Base-by-base conservation (phyloP, 345 rosid species). In the Populus ilicifolia region DNA sequence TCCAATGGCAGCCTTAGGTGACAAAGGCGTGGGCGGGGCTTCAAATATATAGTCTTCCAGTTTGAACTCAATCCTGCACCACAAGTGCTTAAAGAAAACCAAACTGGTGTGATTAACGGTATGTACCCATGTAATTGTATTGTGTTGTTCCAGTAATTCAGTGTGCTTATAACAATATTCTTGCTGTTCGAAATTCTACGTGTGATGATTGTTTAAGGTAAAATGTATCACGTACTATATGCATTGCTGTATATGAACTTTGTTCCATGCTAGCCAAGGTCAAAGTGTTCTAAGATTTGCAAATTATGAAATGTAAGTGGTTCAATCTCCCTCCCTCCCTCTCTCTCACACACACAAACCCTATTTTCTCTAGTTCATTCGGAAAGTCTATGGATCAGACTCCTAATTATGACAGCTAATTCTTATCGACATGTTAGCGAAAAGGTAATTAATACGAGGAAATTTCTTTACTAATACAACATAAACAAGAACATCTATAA, bases 1-100 rank as follows among this genome's bases (percentile, higher is more conserved):
- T 12, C 69, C 84, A 66, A 72, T 78, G 77, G 75, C 27, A 70
- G 78, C 71, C 63, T 64, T 75, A 2, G 82, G 61, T 16, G 74
- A 82, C 13, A 59, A 63, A n/a, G 80, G 43, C 11, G 82, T 36
- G 17, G 82, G 43, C 5, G 82, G 44, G 17, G 46, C 69, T 44
- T 75, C 46, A 27, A 77, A 59, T n/a, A 27, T 27, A 27, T 27
- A 39, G 30, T 74, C 69, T 67, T 17, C 69, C 43, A 30, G 63
- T 44, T 18, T 38, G 11, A 67, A 21, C 62, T n/a, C 61, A 69
- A 41, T 39, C 59, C 33, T 61, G 69, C 39, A 71, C 8, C 30
- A n/a, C 27, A 39, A 65, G 29, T 30, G 67, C 73, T 25, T 69
- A 38, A 76, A 4, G 43, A 59, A 41, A 18, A 41, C 39, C 56